These are phyloP conservation scores for Rhododendron vialii DNA, from an alignment of 148 eudicot species.

Conservation along the genomic window DNA sequence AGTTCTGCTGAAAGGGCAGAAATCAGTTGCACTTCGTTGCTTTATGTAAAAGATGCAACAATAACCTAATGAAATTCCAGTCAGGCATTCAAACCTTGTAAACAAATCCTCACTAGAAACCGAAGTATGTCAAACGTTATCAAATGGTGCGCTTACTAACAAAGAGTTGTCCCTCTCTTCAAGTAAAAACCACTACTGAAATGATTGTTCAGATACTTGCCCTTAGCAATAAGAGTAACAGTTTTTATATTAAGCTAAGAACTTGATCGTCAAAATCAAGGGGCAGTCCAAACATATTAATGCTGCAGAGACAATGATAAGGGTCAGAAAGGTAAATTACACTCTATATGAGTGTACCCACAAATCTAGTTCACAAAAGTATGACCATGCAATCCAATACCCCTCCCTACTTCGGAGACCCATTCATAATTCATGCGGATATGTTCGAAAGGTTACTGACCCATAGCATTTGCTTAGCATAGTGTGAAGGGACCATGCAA, in stretches of 20 bases:
- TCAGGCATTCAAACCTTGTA: background rate
- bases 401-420: background rate
- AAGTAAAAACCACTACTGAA: background rate
- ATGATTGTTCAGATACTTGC: background rate
- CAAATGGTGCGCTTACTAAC: background rate
- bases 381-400: background rate
- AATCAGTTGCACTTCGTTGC: background rate
- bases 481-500: background rate
- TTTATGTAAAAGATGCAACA: background rate
- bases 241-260: background rate
- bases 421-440: background rate
- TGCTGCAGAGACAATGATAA: background rate
- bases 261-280: background rate
- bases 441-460: background rate
- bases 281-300: background rate
- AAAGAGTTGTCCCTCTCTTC: background rate
- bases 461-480: background rate
- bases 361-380: background rate
- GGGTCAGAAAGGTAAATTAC: background rate
- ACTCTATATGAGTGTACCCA: background rate
- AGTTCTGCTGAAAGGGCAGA: background rate
- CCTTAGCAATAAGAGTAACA: background rate
- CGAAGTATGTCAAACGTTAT: background rate
- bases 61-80: background rate
- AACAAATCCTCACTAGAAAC: background rate